phyloP scores from a whole-genome alignment of 129 eudicot species.

The Solidago caesia region DNA sequence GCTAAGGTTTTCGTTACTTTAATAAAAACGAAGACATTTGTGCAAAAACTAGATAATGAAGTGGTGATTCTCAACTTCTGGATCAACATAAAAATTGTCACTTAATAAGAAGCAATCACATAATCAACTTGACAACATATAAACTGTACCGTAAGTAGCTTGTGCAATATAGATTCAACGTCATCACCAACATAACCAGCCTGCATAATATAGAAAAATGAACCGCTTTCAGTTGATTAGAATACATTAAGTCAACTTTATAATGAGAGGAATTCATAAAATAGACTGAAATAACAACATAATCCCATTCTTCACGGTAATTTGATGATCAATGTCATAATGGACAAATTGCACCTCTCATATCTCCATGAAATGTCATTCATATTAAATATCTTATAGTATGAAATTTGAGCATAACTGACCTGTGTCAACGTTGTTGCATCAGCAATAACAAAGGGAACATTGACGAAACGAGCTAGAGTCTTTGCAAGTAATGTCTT shows the following conservation, averaged over 20 bases:
- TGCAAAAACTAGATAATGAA: slow-evolving; percentile 1
- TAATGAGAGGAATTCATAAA: neutral
- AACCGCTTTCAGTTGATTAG: slow-evolving; percentile 14
- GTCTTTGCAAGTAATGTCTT: slow-evolving; percentile 96
- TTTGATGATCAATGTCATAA: neutral
- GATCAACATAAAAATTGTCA: neutral
- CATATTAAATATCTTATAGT: neutral
- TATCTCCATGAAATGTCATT: neutral
- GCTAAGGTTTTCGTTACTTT: neutral
- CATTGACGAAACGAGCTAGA: slow-evolving; percentile 94
- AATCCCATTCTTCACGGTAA: slow-evolving; percentile 20
- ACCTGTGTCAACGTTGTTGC: slow-evolving; percentile 96
- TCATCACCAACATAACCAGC: slow-evolving; percentile 99
- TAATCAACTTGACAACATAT: neutral
- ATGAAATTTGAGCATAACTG: slow-evolving; percentile 22
- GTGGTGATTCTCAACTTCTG: slow-evolving; percentile 13
- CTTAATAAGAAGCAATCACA: slow-evolving; percentile 9
- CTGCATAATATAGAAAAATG: slow-evolving; percentile 45
- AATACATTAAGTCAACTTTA: neutral
- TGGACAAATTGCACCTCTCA: slow-evolving; percentile 1
- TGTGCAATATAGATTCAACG: slow-evolving; percentile 90
- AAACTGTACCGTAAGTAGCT: slow-evolving; percentile 67
- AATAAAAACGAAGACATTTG: neutral
- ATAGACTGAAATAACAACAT: neutral
- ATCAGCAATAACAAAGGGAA: slow-evolving; percentile 96